These are phyloP conservation scores for Pleurotus djamor DNA, from an alignment of 768 basidiomycete species.

Conservation along the genomic window DNA sequence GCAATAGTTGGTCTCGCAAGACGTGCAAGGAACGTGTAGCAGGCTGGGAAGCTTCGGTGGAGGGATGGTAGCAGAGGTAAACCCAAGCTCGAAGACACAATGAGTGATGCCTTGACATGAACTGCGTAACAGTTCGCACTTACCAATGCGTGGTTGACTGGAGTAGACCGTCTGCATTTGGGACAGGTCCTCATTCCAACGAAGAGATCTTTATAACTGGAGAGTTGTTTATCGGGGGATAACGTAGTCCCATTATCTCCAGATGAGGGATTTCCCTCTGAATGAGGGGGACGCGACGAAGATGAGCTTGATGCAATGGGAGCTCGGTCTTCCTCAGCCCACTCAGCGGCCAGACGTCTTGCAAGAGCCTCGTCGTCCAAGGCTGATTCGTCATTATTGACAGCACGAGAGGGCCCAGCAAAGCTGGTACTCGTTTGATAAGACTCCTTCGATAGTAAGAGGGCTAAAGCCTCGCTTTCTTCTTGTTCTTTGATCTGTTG, in stretches of 20 bases:
- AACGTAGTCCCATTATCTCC: background rate
- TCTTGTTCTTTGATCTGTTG: slow-evolving; percentile 38
- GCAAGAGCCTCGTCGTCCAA: slow-evolving; percentile 37
- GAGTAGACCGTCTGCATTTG: slow-evolving; percentile 30
- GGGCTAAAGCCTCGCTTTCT: slow-evolving; percentile 37
- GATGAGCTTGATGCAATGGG: background rate
- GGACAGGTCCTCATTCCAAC: slow-evolving; percentile 30
- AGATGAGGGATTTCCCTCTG: too few species aligned
- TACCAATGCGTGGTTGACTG: slow-evolving; percentile 42
- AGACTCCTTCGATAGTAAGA: too few species aligned
- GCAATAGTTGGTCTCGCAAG: slow-evolving; percentile 44
- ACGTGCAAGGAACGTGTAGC: slow-evolving; percentile 40
- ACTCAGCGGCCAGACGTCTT: slow-evolving; percentile 35
- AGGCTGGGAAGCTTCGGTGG: slow-evolving; percentile 28
- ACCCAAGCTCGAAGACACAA: slow-evolving; percentile 19
- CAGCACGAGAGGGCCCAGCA: slow-evolving; percentile 1
- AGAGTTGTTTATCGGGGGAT: slow-evolving; percentile 31
- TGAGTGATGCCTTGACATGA: background rate
- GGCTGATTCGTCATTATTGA: slow-evolving; percentile 8
- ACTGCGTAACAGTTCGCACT: slow-evolving; percentile 19
- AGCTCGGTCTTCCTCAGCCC: slow-evolving; percentile 23
- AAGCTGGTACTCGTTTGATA: too few species aligned
- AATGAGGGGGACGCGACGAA: too few species aligned
- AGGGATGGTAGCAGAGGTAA: slow-evolving; percentile 19
- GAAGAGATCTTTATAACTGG: slow-evolving; percentile 31